A percentile compares a stretch with the other conserved stretches of the same genome.
Evolutionary conservation across 1,284 basidiomycete genomes (phyloP).

Genomic region (Trichosporon faecale): DNA sequence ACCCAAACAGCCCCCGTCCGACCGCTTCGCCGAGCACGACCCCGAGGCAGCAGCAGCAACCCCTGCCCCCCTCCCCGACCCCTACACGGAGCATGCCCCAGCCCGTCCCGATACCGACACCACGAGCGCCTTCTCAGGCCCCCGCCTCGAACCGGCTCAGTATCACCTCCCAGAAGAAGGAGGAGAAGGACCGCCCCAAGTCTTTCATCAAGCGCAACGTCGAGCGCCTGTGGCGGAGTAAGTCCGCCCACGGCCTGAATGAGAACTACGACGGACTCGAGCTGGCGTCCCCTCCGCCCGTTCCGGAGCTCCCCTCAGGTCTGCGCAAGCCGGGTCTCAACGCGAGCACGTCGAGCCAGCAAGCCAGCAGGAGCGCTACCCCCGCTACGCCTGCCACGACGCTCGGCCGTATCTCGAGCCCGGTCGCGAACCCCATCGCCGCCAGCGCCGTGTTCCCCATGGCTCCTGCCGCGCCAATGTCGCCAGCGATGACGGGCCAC

Average conservation of each 20-base stretch:
- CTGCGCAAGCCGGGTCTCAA: background rate
- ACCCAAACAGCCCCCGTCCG: background rate
- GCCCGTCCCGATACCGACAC: background rate
- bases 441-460: background rate
- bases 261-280: constrained; percentile 25
- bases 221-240: constrained; percentile 45
- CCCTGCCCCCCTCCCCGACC: background rate
- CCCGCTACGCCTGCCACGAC: background rate
- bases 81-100: background rate
- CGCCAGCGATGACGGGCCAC: background rate
- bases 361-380: background rate
- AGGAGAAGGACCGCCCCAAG: constrained; percentile 2
- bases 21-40: background rate
- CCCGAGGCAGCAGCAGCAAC: background rate
- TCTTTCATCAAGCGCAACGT: constrained; percentile 44
- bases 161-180: background rate
- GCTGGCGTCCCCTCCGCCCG: background rate
- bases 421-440: constrained; percentile 2
- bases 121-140: background rate
- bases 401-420: background rate
- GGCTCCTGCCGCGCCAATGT: background rate
- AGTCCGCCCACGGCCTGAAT: constrained; percentile 38
- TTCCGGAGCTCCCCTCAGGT: background rate
- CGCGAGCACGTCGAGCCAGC: background rate
- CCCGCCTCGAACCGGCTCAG: background rate